Conservation (phyloP, 768 basidiomycete genomes). For the Xerocomus potaroensis region DNA sequence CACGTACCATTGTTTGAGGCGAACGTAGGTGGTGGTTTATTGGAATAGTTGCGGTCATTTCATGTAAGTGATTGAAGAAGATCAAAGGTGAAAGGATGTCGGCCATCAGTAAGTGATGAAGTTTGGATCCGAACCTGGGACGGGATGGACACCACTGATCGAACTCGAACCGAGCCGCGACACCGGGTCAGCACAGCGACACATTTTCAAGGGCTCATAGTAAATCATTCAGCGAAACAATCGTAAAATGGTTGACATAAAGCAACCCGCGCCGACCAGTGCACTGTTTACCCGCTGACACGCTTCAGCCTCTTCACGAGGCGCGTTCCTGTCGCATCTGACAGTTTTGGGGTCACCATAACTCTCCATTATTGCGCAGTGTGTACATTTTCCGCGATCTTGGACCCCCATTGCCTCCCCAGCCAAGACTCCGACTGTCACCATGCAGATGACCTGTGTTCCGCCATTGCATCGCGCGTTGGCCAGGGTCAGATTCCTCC, state of each 20-base stretch:
- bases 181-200: slow-evolving; percentile 7
- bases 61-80: slow-evolving; percentile 21
- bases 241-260: slow-evolving; percentile 26
- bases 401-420: not conserved
- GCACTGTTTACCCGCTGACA: slow-evolving; percentile 13
- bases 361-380: slow-evolving; percentile 7
- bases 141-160: too few relatives aligned
- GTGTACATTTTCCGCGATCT: not conserved
- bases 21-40: slow-evolving; percentile 2
- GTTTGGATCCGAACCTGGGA: slow-evolving; percentile 11
- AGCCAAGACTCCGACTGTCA: slow-evolving; percentile 5
- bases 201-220: slow-evolving; percentile 2
- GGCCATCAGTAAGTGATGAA: slow-evolving; percentile 12
- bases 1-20: slow-evolving; percentile 10
- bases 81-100: not conserved
- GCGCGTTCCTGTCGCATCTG: slow-evolving; percentile 21
- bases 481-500: slow-evolving; percentile 16
- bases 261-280: slow-evolving; percentile 2
- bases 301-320: slow-evolving; percentile 9
- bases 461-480: slow-evolving; percentile 2
- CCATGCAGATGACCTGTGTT: slow-evolving; percentile 1
- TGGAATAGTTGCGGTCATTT: slow-evolving; percentile 3
- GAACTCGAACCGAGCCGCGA: too few relatives aligned
- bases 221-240: not conserved
- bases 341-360: slow-evolving; percentile 31